Percentiles rank a stretch among this genome's conserved stretches.
Evolutionary conservation across 192 early-diverging fungal species (phyloP).

Genomic region (Podila minutissima): DNA sequence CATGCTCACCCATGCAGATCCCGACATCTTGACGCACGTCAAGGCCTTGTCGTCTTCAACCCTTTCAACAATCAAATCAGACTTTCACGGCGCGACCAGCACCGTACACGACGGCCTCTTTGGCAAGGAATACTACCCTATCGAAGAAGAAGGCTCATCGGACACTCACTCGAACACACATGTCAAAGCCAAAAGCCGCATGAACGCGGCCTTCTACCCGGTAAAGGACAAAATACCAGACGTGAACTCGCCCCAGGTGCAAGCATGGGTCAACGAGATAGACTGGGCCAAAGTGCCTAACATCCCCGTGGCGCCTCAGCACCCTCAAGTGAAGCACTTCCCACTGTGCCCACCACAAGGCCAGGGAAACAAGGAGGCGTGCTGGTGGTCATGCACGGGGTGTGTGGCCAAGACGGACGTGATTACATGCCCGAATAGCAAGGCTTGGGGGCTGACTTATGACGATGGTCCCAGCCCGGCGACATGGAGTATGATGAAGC

Average conservation of each 20-base stretch:
- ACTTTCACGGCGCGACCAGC: slow-evolving; percentile 5
- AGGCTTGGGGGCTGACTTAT: slow-evolving; percentile 55
- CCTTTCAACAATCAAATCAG: neutral
- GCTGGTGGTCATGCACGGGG: slow-evolving; percentile 47
- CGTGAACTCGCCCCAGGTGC: slow-evolving; percentile 32
- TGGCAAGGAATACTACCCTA: neutral
- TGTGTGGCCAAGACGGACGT: slow-evolving; percentile 44
- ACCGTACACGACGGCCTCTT: neutral
- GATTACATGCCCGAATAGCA: slow-evolving; percentile 33
- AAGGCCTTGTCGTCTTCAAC: neutral
- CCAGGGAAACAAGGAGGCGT: slow-evolving; percentile 9
- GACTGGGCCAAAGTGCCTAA: slow-evolving; percentile 50
- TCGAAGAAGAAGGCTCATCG: neutral
- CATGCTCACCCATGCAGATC: neutral
- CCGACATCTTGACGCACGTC: neutral
- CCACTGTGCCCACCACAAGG: slow-evolving; percentile 16
- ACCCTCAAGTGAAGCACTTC: slow-evolving; percentile 24
- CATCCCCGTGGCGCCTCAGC: slow-evolving; percentile 39
- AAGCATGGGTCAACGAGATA: slow-evolving; percentile 57
- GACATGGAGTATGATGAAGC: slow-evolving; percentile 46
- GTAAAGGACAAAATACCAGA: slow-evolving; percentile 48
- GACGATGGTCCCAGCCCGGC: slow-evolving; percentile 56
- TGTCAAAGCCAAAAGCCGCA: neutral
- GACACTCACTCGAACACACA: neutral
- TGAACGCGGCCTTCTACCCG: slow-evolving; percentile 33